Conservation (phyloP, 768 basidiomycete species). For the Mycena albidolilacea region DNA sequence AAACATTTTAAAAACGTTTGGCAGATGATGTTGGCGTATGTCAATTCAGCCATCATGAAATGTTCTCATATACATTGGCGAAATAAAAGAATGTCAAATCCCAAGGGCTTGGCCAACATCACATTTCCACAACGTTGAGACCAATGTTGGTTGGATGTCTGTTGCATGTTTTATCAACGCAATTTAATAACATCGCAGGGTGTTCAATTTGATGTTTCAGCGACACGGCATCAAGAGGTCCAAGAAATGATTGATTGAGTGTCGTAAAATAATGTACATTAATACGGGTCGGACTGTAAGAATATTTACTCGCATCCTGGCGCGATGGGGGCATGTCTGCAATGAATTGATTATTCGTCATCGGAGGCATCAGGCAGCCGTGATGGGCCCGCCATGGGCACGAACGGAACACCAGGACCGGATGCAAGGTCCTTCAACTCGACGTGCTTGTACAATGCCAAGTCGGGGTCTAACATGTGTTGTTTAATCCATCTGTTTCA, state of each 20-base stretch:
- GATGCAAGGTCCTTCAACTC: neutral
- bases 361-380: neutral
- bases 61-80: no score
- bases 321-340: neutral
- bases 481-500: neutral
- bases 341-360: neutral
- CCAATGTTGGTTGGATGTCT: no score
- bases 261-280: neutral
- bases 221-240: neutral
- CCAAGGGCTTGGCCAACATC: no score
- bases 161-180: neutral
- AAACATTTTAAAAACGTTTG: no score
- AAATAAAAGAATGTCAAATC: no score
- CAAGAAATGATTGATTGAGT: slow-evolving; percentile 3
- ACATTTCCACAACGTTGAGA: no score
- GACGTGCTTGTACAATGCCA: neutral
- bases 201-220: slow-evolving; percentile 1
- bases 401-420: neutral
- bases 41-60: no score
- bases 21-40: no score
- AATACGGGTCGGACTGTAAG: neutral
- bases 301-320: slow-evolving; percentile 23
- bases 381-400: neutral
- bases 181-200: slow-evolving; percentile 1
- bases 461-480: neutral